Evolutionary conservation across 352 stramenopile genomes (phyloP).

Genomic region (Pythium rhizo-oryzae): DNA sequence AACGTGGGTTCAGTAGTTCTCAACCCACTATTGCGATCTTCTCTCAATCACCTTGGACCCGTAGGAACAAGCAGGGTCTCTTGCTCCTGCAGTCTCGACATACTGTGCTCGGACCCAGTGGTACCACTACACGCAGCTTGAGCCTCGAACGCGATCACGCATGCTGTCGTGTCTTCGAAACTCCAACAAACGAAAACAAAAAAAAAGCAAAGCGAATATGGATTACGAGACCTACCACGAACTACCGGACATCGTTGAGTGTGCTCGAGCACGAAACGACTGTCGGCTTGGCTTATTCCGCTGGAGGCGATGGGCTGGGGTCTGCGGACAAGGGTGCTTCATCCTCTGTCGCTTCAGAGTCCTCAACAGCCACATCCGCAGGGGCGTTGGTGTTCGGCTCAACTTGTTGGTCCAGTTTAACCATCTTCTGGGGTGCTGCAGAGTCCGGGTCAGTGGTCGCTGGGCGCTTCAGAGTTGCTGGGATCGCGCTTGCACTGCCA

Average conservation of each 20-base stretch:
- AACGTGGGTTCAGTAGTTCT: no score
- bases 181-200: background rate
- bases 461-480: slow-evolving; percentile 24
- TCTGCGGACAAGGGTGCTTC: slow-evolving; percentile 1
- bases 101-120: no score
- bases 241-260: no score
- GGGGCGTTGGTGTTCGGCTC: background rate
- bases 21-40: no score
- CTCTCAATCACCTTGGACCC: no score
- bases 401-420: slow-evolving; percentile 8
- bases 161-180: no score
- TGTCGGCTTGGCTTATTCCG: slow-evolving; percentile 4
- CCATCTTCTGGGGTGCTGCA: slow-evolving; percentile 5
- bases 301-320: slow-evolving; percentile 1
- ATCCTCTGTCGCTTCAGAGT: slow-evolving; percentile 20
- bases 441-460: slow-evolving; percentile 13
- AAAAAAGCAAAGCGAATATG: slow-evolving; percentile 12
- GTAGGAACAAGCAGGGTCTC: no score
- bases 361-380: background rate
- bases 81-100: no score
- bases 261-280: no score
- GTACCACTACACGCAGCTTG: no score
- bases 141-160: no score
- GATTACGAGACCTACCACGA: slow-evolving; percentile 1
- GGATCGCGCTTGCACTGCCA: background rate